Evolutionary conservation across 2,329 filamentous ascomycete species (phyloP).

Genomic region (Parafenestella ontariensis): DNA sequence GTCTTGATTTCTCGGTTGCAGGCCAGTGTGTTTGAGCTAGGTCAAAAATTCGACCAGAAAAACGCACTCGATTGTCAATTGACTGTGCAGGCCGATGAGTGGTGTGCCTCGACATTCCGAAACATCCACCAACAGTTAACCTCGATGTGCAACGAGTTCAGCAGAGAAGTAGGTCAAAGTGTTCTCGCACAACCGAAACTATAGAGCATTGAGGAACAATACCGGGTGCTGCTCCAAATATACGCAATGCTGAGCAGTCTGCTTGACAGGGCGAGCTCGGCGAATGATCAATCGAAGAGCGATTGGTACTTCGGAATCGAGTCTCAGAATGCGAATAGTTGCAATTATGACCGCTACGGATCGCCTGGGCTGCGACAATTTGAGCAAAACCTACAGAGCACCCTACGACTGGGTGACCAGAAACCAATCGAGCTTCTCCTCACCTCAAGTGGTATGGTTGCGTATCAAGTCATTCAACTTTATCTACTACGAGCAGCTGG

Average conservation of each 20-base stretch:
- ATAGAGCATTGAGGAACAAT: slow-evolving; percentile 5
- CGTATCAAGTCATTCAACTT: slow-evolving; percentile 1
- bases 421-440: not conserved
- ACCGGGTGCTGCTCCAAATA: slow-evolving; percentile 4
- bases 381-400: not conserved
- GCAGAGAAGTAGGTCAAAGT: not conserved
- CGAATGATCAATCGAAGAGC: slow-evolving; percentile 7
- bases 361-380: not conserved
- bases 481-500: slow-evolving; percentile 1
- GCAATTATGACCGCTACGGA: slow-evolving; percentile 9
- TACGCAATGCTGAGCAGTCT: not conserved
- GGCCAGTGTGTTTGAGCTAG: not conserved
- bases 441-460: slow-evolving; percentile 6
- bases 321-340: not conserved
- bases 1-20: not conserved
- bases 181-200: not conserved
- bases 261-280: slow-evolving; percentile 5
- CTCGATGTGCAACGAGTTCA: not conserved
- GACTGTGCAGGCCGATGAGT: not conserved
- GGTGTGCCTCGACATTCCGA: not conserved
- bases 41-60: not conserved
- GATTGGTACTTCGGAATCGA: slow-evolving; percentile 3
- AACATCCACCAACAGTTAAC: not conserved
- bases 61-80: not conserved
- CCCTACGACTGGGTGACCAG: not conserved